phyloP scores from a whole-genome alignment of 1,284 basidiomycete species.

The Ustilago xerochloae region DNA sequence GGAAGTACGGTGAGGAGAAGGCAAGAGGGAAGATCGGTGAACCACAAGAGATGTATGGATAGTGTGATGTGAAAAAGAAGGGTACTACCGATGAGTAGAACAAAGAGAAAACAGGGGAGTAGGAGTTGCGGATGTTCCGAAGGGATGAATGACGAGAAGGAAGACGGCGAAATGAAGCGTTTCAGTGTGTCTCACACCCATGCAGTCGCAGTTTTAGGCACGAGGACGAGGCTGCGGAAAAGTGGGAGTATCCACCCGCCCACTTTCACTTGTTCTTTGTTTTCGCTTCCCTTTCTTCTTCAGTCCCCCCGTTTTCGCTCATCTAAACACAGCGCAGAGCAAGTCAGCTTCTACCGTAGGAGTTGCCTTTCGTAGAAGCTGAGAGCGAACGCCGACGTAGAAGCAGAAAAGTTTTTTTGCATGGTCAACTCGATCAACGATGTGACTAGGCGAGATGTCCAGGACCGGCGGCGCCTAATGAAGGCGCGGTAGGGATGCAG shows the following conservation, averaged over 20 bases:
- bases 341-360: not conserved
- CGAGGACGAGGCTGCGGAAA: not conserved
- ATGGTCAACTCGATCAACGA: not conserved
- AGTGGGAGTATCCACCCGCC: not conserved
- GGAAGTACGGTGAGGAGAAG: not conserved
- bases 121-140: conserved; percentile 2
- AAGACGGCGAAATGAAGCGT: not conserved
- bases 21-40: not conserved
- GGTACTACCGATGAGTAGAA: not conserved
- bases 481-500: too few relatives aligned
- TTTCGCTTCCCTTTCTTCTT: not conserved
- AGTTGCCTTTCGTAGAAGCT: not conserved
- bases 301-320: not conserved
- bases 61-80: not conserved
- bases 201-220: not conserved
- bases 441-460: not conserved
- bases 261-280: not conserved
- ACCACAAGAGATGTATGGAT: not conserved
- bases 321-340: not conserved
- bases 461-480: not conserved
- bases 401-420: not conserved
- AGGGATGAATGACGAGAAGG: not conserved
- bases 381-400: not conserved
- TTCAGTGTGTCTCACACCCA: not conserved
- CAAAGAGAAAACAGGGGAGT: not conserved